Conservation (phyloP, 495 filamentous ascomycete genomes). For the Xylaria sp. region DNA sequence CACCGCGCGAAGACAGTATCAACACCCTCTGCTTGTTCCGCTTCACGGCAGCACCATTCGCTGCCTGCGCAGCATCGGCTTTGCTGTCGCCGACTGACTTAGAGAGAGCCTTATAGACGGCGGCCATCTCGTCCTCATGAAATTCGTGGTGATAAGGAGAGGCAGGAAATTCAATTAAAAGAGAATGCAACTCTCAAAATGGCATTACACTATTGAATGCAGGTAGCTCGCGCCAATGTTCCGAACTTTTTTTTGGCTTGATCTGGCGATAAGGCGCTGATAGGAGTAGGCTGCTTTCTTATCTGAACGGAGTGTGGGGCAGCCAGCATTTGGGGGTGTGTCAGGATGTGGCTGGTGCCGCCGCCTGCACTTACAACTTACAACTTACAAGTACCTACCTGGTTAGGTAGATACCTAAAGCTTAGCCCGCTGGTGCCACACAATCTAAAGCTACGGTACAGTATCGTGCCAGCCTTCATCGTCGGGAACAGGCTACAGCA, state of each 20-base stretch:
- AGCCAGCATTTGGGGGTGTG: constrained; percentile 8
- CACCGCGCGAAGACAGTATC: constrained; percentile 86
- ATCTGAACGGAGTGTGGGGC: constrained; percentile 16
- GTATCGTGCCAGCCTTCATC: neutral
- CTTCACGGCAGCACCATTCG: constrained; percentile 45
- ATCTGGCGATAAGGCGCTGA: constrained; percentile 35
- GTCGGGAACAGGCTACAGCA: constrained; percentile 7
- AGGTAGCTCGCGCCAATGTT: constrained; percentile 19
- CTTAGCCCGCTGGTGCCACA: constrained; percentile 16
- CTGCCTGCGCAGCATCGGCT: constrained; percentile 44
- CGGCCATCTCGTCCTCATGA: constrained; percentile 70
- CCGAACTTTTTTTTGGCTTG: constrained; percentile 35
- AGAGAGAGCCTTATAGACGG: constrained; percentile 92
- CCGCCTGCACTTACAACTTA: too few relatives aligned
- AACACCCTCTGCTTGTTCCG: constrained; percentile 82
- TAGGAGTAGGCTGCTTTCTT: constrained; percentile 22
- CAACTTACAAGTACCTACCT: neutral
- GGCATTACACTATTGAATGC: constrained; percentile 13
- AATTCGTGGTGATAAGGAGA: neutral
- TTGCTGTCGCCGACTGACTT: constrained; percentile 63
- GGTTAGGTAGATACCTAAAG: too few relatives aligned
- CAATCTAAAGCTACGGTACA: constrained; percentile 17
- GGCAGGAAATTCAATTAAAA: neutral
- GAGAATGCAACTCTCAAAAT: constrained; percentile 3
- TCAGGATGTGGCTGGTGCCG: neutral